Conservation (phyloP, 352 stramenopile species). For the Phytopythium aichiense region DNA sequence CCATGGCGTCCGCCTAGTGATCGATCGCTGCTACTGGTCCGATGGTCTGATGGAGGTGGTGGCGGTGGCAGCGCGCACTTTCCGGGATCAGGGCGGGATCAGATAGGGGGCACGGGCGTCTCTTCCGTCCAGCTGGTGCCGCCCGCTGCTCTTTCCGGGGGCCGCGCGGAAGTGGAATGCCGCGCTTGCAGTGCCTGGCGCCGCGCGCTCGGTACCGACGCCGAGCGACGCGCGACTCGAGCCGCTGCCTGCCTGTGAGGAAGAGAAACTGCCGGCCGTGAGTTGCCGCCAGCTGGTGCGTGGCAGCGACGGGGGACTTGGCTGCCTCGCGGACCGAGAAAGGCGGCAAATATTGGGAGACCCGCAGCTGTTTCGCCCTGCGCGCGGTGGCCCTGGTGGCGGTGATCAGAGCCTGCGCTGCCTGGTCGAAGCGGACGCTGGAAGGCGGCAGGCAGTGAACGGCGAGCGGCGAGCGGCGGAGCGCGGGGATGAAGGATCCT, state of each 20-base stretch:
- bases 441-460: too few species aligned
- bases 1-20: background rate
- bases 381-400: background rate
- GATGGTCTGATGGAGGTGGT: background rate
- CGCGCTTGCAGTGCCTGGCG: too few species aligned
- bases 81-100: background rate
- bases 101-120: background rate
- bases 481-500: too few species aligned
- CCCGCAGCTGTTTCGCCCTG: background rate
- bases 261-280: background rate
- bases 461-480: too few species aligned
- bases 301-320: conserved; percentile 1
- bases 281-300: background rate
- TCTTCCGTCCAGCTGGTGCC: conserved; percentile 1
- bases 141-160: too few species aligned
- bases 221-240: background rate
- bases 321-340: background rate
- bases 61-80: background rate
- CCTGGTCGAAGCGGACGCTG: too few species aligned
- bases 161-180: too few species aligned
- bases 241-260: background rate
- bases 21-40: background rate
- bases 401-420: too few species aligned
- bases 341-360: background rate
- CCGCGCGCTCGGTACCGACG: background rate